Conservation (phyloP, 2,329 filamentous ascomycete species). For the Sclerotinia trifoliorum region DNA sequence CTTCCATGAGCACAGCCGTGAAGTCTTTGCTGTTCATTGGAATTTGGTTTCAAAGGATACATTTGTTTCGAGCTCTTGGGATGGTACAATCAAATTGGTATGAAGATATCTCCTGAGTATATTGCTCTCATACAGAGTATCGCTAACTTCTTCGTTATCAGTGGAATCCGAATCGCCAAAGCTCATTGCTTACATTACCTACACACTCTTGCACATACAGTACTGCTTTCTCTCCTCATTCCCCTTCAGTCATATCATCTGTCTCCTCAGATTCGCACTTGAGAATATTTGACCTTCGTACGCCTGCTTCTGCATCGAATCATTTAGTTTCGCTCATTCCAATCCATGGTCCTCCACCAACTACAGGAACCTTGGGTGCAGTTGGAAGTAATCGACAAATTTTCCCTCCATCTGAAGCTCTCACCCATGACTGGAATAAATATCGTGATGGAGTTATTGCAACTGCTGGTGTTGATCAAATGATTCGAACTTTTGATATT, state of each 20-base stretch:
- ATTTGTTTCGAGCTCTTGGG: slow-evolving; percentile 91
- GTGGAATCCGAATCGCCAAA: slow-evolving; percentile 79
- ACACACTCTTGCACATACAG: slow-evolving; percentile 94
- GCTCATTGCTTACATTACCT: slow-evolving; percentile 80
- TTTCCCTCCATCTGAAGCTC: slow-evolving; percentile 59
- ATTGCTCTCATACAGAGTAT: neutral
- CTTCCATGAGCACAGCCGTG: slow-evolving; percentile 90
- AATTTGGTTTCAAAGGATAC: slow-evolving; percentile 87
- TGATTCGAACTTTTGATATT: slow-evolving; percentile 88
- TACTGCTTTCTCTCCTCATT: slow-evolving; percentile 85
- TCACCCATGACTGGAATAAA: slow-evolving; percentile 99
- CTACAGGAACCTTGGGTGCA: slow-evolving; percentile 31
- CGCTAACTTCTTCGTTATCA: slow-evolving; percentile 37
- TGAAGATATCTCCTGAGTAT: slow-evolving; percentile 30
- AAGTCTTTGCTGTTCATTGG: slow-evolving; percentile 92
- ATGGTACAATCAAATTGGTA: slow-evolving; percentile 88
- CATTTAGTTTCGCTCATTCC: slow-evolving; percentile 82
- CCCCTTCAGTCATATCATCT: slow-evolving; percentile 78
- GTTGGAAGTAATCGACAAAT: slow-evolving; percentile 36
- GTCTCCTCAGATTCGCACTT: slow-evolving; percentile 88
- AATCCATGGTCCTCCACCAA: slow-evolving; percentile 63
- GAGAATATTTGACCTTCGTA: slow-evolving; percentile 87
- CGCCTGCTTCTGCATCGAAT: slow-evolving; percentile 80
- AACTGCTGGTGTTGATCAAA: slow-evolving; percentile 82
- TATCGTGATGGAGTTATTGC: slow-evolving; percentile 84